phyloP scores from a whole-genome alignment of 441 rosid genomes.

The Eutrema salsugineum region DNA sequence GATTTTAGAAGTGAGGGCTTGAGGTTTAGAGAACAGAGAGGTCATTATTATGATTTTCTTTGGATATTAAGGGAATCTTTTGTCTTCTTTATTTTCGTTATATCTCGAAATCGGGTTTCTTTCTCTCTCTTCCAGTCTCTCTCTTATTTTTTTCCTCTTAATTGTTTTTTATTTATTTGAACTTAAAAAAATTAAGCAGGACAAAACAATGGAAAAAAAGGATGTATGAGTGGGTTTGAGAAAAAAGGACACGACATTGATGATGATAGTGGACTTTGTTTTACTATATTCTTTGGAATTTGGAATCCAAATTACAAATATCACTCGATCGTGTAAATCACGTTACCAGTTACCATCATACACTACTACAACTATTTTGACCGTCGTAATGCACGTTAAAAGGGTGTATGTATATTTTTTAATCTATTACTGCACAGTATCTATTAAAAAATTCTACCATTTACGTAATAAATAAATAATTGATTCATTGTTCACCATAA shows the following conservation, averaged over 20 bases:
- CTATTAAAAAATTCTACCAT: too few relatives aligned
- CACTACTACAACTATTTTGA: not conserved
- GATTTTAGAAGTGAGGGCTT: conserved; percentile 22
- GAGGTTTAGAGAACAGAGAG: conserved; percentile 25
- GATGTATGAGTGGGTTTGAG: not conserved
- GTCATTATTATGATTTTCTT: conserved; percentile 15
- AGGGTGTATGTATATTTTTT: not conserved
- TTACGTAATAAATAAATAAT: not conserved
- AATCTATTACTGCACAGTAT: not conserved
- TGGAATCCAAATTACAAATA: not conserved
- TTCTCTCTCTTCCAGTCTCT: not conserved
- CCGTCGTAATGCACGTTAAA: not conserved
- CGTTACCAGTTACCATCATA: conserved; percentile 3
- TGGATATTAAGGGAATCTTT: not conserved
- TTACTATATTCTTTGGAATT: conserved; percentile 14
- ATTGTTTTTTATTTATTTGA: not conserved
- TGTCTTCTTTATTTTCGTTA: not conserved
- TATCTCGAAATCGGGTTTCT: not conserved
- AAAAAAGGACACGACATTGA: conserved; percentile 9
- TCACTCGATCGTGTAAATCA: conserved; percentile 21
- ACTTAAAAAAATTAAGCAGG: not conserved
- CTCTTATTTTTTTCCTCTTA: not conserved
- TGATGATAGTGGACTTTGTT: conserved; percentile 11
- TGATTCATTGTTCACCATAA: not conserved
- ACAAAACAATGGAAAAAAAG: not conserved